These are phyloP conservation scores for Yamadazyma friedrichii DNA, from an alignment of 1,139 yeast species.

Conservation along the genomic window DNA sequence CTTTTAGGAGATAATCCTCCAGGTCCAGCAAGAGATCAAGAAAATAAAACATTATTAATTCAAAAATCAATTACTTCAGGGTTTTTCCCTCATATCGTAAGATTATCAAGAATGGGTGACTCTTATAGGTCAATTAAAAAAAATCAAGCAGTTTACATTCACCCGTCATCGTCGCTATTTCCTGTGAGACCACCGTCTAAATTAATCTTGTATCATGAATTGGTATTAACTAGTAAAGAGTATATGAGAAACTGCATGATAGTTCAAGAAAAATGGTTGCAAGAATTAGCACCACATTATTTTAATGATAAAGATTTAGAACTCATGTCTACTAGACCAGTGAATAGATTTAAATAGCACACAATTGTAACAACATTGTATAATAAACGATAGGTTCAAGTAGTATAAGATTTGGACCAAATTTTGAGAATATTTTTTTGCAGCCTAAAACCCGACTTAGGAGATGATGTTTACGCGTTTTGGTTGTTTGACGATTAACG, in stretches of 20 bases:
- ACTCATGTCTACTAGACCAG: background rate
- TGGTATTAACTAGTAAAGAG: slow-evolving; percentile 84
- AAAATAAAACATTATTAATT: slow-evolving; percentile 36
- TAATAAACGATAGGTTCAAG: background rate
- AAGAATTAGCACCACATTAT: slow-evolving; percentile 26
- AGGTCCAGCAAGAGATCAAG: slow-evolving; percentile 8
- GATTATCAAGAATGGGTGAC: slow-evolving; percentile 70
- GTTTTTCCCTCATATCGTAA: slow-evolving; percentile 77
- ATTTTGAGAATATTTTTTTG: too few species aligned
- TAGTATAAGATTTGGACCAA: background rate
- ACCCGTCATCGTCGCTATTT: slow-evolving; percentile 74
- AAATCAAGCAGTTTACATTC: slow-evolving; percentile 69
- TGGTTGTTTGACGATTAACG: slow-evolving; percentile 3
- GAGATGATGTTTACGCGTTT: slow-evolving; percentile 5
- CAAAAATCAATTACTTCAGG: slow-evolving; percentile 75
- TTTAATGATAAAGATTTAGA: slow-evolving; percentile 22
- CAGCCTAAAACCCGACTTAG: background rate
- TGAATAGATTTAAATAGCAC: slow-evolving; percentile 2
- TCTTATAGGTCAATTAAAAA: slow-evolving; percentile 61
- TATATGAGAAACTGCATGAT: slow-evolving; percentile 86
- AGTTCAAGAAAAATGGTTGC: slow-evolving; percentile 50
- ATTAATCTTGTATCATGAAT: slow-evolving; percentile 73
- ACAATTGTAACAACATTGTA: background rate
- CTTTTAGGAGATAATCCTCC: slow-evolving; percentile 19
- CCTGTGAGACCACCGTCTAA: slow-evolving; percentile 68